Conservation (phyloP, 352 stramenopile genomes). For the Phytopythium aichiense region DNA sequence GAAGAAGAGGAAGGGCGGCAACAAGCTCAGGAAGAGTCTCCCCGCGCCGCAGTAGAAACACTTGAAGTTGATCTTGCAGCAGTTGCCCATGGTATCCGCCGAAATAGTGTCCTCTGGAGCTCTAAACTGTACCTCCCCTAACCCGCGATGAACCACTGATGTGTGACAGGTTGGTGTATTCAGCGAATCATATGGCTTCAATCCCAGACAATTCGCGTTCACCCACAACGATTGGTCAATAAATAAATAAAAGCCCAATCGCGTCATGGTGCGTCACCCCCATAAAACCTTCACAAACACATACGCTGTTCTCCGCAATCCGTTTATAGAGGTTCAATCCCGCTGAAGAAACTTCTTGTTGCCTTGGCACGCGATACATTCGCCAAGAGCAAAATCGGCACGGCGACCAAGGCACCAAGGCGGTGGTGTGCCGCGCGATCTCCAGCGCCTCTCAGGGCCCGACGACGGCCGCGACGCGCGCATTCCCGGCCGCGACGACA, state of each 20-base stretch:
- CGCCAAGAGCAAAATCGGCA: background rate
- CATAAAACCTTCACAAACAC: background rate
- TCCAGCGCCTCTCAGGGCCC: background rate
- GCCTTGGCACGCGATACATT: background rate
- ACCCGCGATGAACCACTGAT: background rate
- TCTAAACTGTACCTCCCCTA: background rate
- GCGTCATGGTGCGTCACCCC: constrained; percentile 3
- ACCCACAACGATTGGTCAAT: background rate
- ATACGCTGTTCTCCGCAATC: constrained; percentile 2
- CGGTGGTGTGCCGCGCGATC: background rate
- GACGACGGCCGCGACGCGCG: background rate
- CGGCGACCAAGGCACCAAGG: background rate
- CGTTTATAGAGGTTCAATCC: background rate
- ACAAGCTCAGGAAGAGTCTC: background rate
- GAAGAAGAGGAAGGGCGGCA: constrained; percentile 2
- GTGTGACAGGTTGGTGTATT: background rate
- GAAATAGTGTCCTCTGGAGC: too few relatives aligned
- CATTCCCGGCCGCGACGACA: background rate
- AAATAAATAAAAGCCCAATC: background rate
- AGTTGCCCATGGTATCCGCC: too few relatives aligned
- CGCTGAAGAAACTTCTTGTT: constrained; percentile 7
- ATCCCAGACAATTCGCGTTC: background rate
- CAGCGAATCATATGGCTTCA: background rate
- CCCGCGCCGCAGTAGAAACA: background rate
- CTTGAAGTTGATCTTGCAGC: background rate